Conservation (phyloP, 805 yeast species). For the Candida xyloterini region DNA sequence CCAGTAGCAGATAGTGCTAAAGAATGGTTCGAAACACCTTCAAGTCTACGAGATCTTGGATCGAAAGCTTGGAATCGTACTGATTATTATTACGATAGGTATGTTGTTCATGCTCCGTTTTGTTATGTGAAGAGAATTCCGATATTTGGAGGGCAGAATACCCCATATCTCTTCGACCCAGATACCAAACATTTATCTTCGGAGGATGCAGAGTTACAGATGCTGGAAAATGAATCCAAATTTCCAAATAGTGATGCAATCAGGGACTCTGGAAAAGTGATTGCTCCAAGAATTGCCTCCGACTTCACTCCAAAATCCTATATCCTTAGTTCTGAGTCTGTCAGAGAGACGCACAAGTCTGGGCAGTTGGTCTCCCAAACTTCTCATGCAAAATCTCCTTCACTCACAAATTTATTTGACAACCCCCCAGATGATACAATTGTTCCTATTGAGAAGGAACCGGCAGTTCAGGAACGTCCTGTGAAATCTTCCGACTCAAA, state of each 20-base stretch:
- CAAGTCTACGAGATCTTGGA: constrained; percentile 14
- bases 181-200: neutral
- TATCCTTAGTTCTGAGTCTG: constrained; percentile 18
- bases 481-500: constrained; percentile 13
- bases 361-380: constrained; percentile 23
- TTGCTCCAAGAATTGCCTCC: constrained; percentile 11
- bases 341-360: constrained; percentile 17
- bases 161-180: constrained; percentile 15
- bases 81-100: constrained; percentile 39
- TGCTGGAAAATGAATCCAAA: constrained; percentile 13
- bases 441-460: neutral
- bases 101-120: constrained; percentile 36
- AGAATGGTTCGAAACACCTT: constrained; percentile 27
- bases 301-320: constrained; percentile 23
- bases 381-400: constrained; percentile 10
- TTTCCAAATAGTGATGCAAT: constrained; percentile 15
- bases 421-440: constrained; percentile 5
- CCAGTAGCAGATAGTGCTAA: constrained; percentile 20
- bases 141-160: neutral
- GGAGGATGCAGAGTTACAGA: constrained; percentile 7
- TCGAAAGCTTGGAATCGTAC: constrained; percentile 32
- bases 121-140: constrained; percentile 26
- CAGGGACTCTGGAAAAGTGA: constrained; percentile 14
- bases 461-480: constrained; percentile 5
- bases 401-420: constrained; percentile 16